These are phyloP conservation scores for Aspergillus pseudoglaucus DNA, from an alignment of 2,329 filamentous ascomycete species.

Conservation along the genomic window DNA sequence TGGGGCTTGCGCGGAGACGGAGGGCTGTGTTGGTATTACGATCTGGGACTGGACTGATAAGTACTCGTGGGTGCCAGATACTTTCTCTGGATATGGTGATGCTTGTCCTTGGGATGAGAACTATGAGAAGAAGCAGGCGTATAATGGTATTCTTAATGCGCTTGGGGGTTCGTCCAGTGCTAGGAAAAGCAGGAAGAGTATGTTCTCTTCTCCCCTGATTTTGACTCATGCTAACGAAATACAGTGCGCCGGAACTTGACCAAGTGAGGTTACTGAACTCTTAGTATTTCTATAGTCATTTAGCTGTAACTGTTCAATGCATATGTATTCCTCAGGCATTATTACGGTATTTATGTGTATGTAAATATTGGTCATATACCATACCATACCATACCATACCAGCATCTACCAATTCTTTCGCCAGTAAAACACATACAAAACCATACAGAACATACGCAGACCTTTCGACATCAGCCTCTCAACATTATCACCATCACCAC, in stretches of 20 bases:
- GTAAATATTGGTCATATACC: not conserved
- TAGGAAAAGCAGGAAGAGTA: not conserved
- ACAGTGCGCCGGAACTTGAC: not conserved
- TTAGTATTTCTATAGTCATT: not conserved
- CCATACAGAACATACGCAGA: not conserved
- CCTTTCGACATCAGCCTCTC: not conserved
- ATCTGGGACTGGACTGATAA: constrained; percentile 42
- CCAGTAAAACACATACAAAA: not conserved
- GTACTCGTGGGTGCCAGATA: constrained; percentile 41
- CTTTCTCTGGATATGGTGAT: constrained; percentile 37
- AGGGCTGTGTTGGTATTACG: constrained; percentile 29
- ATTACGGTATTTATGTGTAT: not conserved
- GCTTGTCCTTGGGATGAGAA: constrained; percentile 44
- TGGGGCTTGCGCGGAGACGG: constrained; percentile 23
- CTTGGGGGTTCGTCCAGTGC: constrained; percentile 12
- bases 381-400: not conserved
- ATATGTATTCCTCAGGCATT: not conserved
- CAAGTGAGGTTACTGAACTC: not conserved
- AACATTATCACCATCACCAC: constrained; percentile 4
- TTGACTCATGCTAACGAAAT: not conserved
- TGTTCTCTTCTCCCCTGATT: not conserved
- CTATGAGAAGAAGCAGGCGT: constrained; percentile 43
- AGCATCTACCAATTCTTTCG: not conserved
- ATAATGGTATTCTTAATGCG: constrained; percentile 27
- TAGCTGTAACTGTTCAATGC: not conserved